Percentiles rank a stretch among this genome's conserved stretches.
phyloP scores from a whole-genome alignment of 2,329 filamentous ascomycete species.

The Aspergillus ochraceoroseus region DNA sequence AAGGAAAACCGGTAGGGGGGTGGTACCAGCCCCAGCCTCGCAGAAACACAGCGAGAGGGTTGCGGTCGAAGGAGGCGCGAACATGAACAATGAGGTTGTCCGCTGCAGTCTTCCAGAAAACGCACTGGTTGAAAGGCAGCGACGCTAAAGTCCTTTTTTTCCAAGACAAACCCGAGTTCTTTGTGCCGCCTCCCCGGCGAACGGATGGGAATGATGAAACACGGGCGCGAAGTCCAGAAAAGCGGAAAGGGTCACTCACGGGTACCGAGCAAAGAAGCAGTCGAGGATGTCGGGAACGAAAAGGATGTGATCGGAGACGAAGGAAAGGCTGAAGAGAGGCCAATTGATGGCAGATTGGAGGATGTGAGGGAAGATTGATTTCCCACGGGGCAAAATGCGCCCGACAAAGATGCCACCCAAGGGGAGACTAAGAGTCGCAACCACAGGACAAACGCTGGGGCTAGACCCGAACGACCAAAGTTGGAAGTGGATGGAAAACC shows the following conservation, averaged over 20 bases:
- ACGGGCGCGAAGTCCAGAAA: slow-evolving; percentile 12
- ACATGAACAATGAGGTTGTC: slow-evolving; percentile 34
- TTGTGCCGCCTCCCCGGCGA: slow-evolving; percentile 14
- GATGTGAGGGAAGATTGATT: too few species aligned
- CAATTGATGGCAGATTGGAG: too few species aligned
- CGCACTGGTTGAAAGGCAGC: slow-evolving; percentile 5
- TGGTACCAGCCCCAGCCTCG: slow-evolving; percentile 16
- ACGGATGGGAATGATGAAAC: slow-evolving; percentile 9
- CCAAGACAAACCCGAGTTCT: slow-evolving; percentile 18
- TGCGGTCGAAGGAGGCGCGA: slow-evolving; percentile 16
- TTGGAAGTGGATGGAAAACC: slow-evolving; percentile 12
- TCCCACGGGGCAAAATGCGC: slow-evolving; percentile 18
- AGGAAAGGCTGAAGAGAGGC: slow-evolving; percentile 1
- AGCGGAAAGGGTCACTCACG: slow-evolving; percentile 9
- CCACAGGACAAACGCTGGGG: too few species aligned
- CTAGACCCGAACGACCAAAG: too few species aligned
- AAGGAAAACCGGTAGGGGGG: slow-evolving; percentile 12
- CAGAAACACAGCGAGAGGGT: slow-evolving; percentile 15
- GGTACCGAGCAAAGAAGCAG: not conserved
- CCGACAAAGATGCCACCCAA: slow-evolving; percentile 17
- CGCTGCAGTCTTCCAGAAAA: slow-evolving; percentile 25
- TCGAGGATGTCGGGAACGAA: not conserved
- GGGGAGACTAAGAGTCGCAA: slow-evolving; percentile 15
- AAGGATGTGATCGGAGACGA: slow-evolving; percentile 10
- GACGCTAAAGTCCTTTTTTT: slow-evolving; percentile 14